Conservation (phyloP, 352 stramenopile species). For the Saprolegnia parasitica region DNA sequence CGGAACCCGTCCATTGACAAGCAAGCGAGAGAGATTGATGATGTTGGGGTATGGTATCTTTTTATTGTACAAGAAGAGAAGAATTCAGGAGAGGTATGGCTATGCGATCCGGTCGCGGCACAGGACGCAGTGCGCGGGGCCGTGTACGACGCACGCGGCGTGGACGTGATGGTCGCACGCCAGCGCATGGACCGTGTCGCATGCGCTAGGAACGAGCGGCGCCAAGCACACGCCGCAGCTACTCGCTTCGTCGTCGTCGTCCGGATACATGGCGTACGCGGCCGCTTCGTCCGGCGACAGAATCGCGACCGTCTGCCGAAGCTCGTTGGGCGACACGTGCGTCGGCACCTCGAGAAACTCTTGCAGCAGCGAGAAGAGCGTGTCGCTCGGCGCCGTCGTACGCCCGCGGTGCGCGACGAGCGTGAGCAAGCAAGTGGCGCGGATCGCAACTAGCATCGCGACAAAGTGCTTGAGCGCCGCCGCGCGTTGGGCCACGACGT, state of each 20-base stretch:
- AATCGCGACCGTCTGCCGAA: conserved; percentile 9
- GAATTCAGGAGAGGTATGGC: background rate
- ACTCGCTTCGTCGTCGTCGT: background rate
- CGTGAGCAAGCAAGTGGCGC: conserved; percentile 9
- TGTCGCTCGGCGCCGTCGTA: background rate
- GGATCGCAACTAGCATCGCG: conserved; percentile 42
- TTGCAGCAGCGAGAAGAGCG: conserved; percentile 1
- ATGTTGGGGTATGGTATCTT: background rate
- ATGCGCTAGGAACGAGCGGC: background rate
- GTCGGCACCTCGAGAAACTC: conserved; percentile 7
- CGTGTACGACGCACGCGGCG: conserved; percentile 78
- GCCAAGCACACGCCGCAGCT: conserved; percentile 1
- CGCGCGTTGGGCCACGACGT: conserved; percentile 46
- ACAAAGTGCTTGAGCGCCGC: conserved; percentile 71
- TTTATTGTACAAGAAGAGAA: background rate
- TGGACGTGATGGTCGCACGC: conserved; percentile 45
- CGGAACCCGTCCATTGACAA: background rate
- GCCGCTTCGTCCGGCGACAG: background rate
- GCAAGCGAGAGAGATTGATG: background rate
- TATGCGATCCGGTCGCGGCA: conserved; percentile 37
- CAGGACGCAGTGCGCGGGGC: conserved; percentile 76
- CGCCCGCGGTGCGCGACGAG: background rate
- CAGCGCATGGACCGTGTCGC: background rate
- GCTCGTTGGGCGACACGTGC: background rate
- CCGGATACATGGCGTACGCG: conserved; percentile 3